These are phyloP conservation scores for Neocatenulostroma microsporum DNA, from an alignment of 2,329 filamentous ascomycete genomes.

Conservation along the genomic window DNA sequence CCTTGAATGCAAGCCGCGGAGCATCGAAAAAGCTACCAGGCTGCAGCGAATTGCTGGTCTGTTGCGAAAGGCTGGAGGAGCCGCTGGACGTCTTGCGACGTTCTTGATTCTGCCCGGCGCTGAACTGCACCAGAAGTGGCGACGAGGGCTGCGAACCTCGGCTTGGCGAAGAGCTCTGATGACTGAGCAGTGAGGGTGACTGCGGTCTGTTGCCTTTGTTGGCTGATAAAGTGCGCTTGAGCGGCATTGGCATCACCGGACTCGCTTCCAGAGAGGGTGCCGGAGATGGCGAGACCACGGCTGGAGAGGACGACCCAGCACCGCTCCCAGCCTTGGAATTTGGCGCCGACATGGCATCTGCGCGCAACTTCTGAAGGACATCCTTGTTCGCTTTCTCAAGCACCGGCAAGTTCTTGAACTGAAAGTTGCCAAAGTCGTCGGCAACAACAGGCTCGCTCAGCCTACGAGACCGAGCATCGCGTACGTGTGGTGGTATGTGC, in stretches of 20 bases:
- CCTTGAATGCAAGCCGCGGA: conserved; percentile 52
- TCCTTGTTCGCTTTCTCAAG: conserved; percentile 99
- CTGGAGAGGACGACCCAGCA: conserved; percentile 29
- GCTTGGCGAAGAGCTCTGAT: conserved; percentile 78
- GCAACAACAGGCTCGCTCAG: conserved; percentile 81
- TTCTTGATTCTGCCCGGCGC: conserved; percentile 72
- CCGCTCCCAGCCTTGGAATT: conserved; percentile 45
- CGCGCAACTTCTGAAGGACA: conserved; percentile 89
- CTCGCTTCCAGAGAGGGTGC: conserved; percentile 73
- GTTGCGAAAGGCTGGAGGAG: conserved; percentile 74
- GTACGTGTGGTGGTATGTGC: conserved; percentile 92
- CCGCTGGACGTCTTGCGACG: conserved; percentile 88
- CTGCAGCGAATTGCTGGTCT: conserved; percentile 63
- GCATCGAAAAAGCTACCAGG: conserved; percentile 65
- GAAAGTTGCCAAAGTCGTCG: conserved; percentile 93
- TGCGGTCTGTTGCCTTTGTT: conserved; percentile 71
- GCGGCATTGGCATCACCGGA: conserved; percentile 67
- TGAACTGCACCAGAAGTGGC: conserved; percentile 92
- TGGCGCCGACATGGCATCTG: conserved; percentile 75
- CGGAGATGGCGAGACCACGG: conserved; percentile 49
- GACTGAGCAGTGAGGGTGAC: conserved; percentile 74
- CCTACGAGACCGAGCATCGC: conserved; percentile 77
- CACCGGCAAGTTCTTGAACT: conserved; percentile 94
- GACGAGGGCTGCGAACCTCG: conserved; percentile 77
- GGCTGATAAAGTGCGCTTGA: conserved; percentile 75